These are phyloP conservation scores for Botryotinia globosa DNA, from an alignment of 2,329 filamentous ascomycete genomes.

Conservation along the genomic window DNA sequence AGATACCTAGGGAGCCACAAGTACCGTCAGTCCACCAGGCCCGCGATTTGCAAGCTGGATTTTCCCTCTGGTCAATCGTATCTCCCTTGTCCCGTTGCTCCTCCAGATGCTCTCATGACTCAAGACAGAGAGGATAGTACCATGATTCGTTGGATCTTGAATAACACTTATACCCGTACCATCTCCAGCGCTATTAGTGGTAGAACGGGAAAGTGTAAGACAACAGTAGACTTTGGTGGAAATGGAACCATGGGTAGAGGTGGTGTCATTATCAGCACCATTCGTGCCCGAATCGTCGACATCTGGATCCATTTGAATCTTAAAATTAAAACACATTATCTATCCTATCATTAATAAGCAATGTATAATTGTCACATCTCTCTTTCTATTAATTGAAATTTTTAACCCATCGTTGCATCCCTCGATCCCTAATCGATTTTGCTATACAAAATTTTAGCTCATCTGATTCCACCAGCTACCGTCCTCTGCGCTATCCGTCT, in stretches of 20 bases:
- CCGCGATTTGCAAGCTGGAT: too few species aligned
- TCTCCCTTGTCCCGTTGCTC: constrained; percentile 72
- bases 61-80: constrained; percentile 44
- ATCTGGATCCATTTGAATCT: constrained; percentile 54
- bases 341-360: neutral
- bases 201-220: neutral
- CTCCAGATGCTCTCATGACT: constrained; percentile 65
- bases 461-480: neutral
- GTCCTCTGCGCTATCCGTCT: neutral
- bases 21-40: neutral
- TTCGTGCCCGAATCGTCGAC: constrained; percentile 52
- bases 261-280: constrained; percentile 58
- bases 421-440: neutral
- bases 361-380: neutral
- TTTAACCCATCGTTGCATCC: neutral
- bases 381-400: neutral
- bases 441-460: neutral
- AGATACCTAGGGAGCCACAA: neutral
- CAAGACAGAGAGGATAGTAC: constrained; percentile 58
- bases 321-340: neutral
- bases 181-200: neutral
- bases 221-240: neutral
- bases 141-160: constrained; percentile 51
- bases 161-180: constrained; percentile 32
- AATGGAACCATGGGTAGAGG: neutral